Evolutionary conservation across 2,329 filamentous ascomycete genomes (phyloP), one percentile per base, ranked within the genome.

Genomic region (Ophiocordyceps australis): DNA sequence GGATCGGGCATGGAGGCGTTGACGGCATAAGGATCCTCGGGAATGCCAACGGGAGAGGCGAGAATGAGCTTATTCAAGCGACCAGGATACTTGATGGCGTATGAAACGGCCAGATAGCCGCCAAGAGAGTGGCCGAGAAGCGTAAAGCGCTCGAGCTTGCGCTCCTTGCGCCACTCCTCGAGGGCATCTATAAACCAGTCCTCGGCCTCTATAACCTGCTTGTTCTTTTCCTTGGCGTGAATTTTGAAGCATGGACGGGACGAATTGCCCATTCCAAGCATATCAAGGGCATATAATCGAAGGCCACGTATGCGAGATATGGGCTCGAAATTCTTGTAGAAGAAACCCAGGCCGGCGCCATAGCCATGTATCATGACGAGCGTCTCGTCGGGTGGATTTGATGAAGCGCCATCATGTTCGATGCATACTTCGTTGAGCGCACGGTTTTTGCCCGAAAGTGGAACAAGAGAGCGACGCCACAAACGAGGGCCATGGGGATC

Each of bases 331-430:
- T 98, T 98, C 54, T 89, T 86, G 62, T 94, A 98, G 61, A 92
- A 98, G 54, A 98, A 95, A 14, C 86, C 89, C 1, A 98, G 63
- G 1, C 89, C 89, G 3, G 89, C 89, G 24, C 89, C 89, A 49
- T 98, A 98, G 32, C 89, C 89, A 46, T 98, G 89, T 5, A 98
- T 58, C 70, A 98, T 92, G 23, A 98, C 86, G 11, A 98, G 60
- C 22, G 81, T 89, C 42, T 95, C 75, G 24, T 91, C 75, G 1
- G 71, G 67, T 5, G 74, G 52, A 44, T 94, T 85, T n/a, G n/a
- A n/a, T n/a, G n/a, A n/a, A n/a, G n/a, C n/a, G 19, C 73, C 81
- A 1, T 82, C 55, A 25, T 85, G 65, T 54, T 93, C 81, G 3
- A 98, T 70, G 1, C 79, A 83, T 47, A 94, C 89, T 45, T 98